Evolutionary conservation across 345 rosid genomes (phyloP), one percentile per base, ranked within the genome.

Genomic region (Aquilaria yunnanensis): DNA sequence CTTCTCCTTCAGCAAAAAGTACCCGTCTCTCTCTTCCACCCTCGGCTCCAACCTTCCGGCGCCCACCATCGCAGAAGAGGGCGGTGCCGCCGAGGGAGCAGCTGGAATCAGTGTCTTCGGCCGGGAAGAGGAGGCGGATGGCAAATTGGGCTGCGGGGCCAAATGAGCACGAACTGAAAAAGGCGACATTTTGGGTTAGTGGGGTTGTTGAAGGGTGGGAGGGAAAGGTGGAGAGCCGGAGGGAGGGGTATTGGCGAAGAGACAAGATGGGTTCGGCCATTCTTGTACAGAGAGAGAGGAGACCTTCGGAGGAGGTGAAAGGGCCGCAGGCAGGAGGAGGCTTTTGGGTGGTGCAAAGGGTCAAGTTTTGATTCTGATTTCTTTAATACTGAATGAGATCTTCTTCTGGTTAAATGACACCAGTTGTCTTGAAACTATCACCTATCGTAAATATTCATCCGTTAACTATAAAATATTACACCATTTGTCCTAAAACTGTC

Each of bases 1-100:
- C 72, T 85, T 87, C 77, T 90, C 92, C 79, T 87, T 90, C 70
- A 90, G 75, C 47, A 85, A 77, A 62, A 72, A 90, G 62, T 72
- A 90, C 7, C 92, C 92, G 67, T 84, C 84, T 58, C 37, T 79
- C 73, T 83, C 77, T 59, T 87, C 90, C 61, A 90, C 95, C 63
- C 89, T 82, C 2, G 95, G 92, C 67, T 87, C 97, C 59, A 87
- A 73, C 63, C 95, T 83, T 56, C 43, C 88, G 0, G 72, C 69
- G 16, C 73, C 92, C 2, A 80, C 77, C 43, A 55, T 64, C 3
- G 67, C 64, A 37, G 43, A 3, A 56, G 64, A 60, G 1, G 33
- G 77, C 23, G 75, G 61, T 2, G 72, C 66, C 48, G 60, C 76
- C 0, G 82, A 16, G 1, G 83, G 75, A 37, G 67, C 67, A 0